phyloP scores from a whole-genome alignment of 768 basidiomycete species.

The Trametes villosa region DNA sequence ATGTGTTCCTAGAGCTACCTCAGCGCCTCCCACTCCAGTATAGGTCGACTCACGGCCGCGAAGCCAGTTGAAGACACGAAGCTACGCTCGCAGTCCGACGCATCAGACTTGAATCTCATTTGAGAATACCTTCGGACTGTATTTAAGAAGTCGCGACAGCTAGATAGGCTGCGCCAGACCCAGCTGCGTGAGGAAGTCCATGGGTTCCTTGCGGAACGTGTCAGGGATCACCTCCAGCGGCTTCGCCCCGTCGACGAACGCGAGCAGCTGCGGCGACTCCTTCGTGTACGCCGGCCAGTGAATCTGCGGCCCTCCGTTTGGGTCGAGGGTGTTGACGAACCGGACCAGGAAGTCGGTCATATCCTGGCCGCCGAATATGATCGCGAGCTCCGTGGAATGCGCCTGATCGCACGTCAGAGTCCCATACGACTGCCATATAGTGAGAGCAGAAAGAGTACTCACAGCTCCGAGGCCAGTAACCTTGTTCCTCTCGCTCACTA shows the following conservation, averaged over 20 bases:
- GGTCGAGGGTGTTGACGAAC: conserved; percentile 46
- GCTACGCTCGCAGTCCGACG: conserved; percentile 17
- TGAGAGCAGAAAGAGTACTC: neutral
- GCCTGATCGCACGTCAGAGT: conserved; percentile 31
- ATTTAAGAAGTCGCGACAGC: neutral
- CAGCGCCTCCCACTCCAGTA: too few relatives aligned
- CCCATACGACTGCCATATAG: too few relatives aligned
- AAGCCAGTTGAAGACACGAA: too few relatives aligned
- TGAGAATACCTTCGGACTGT: neutral
- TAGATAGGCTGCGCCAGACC: conserved; percentile 8
- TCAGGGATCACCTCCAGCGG: conserved; percentile 45
- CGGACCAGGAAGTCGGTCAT: conserved; percentile 51
- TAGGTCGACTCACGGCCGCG: too few relatives aligned
- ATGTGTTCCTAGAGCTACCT: too few relatives aligned
- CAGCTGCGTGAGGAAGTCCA: conserved; percentile 27
- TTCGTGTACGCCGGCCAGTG: conserved; percentile 51
- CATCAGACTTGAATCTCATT: too few relatives aligned
- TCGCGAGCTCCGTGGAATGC: conserved; percentile 48
- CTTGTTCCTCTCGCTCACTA: conserved; percentile 3
- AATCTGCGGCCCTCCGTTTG: conserved; percentile 42
- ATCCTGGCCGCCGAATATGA: conserved; percentile 47
- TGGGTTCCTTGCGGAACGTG: conserved; percentile 46
- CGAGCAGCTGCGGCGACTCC: conserved; percentile 42
- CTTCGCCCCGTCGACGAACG: conserved; percentile 42
- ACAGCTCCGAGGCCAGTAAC: conserved; percentile 3